Evolutionary conservation across 495 filamentous ascomycete genomes (phyloP).

Genomic region (Aspergillus bridgeri): DNA sequence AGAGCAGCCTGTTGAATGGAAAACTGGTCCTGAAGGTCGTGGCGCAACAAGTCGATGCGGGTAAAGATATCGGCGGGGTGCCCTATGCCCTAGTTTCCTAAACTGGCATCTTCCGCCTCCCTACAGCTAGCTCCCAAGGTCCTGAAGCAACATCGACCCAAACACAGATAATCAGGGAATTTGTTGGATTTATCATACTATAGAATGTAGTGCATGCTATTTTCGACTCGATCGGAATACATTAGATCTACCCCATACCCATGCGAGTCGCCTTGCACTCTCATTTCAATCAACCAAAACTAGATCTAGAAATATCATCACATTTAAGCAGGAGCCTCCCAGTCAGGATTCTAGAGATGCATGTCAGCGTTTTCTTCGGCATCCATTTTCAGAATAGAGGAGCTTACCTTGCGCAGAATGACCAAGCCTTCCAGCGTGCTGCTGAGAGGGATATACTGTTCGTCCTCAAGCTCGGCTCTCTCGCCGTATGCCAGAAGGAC

Average conservation of each 20-base stretch:
- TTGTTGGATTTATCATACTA: not conserved
- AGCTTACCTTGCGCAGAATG: constrained; percentile 88
- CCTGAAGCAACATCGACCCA: not conserved
- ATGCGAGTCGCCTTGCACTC: constrained; percentile 18
- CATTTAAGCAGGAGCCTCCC: constrained; percentile 42
- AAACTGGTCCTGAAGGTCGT: constrained; percentile 8
- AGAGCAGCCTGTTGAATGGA: not conserved
- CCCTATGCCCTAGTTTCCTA: constrained; percentile 46
- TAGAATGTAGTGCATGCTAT: constrained; percentile 1
- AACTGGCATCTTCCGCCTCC: not conserved
- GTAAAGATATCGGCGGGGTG: constrained; percentile 33
- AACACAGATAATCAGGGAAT: constrained; percentile 7
- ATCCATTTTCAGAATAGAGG: not conserved
- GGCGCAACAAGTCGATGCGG: constrained; percentile 5
- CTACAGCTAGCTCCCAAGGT: not conserved
- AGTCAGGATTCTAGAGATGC: constrained; percentile 49
- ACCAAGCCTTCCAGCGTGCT: constrained; percentile 92
- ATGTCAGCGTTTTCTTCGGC: constrained; percentile 22
- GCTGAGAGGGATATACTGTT: constrained; percentile 89
- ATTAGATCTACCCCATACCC: constrained; percentile 35
- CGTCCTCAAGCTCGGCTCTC: constrained; percentile 93
- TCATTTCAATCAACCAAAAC: constrained; percentile 18
- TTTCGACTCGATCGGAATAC: constrained; percentile 39
- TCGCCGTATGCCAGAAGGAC: constrained; percentile 91
- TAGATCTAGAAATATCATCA: constrained; percentile 19